These are phyloP conservation scores for Ophiostoma ulmi DNA, from an alignment of 2,329 filamentous ascomycete species.

Conservation along the genomic window DNA sequence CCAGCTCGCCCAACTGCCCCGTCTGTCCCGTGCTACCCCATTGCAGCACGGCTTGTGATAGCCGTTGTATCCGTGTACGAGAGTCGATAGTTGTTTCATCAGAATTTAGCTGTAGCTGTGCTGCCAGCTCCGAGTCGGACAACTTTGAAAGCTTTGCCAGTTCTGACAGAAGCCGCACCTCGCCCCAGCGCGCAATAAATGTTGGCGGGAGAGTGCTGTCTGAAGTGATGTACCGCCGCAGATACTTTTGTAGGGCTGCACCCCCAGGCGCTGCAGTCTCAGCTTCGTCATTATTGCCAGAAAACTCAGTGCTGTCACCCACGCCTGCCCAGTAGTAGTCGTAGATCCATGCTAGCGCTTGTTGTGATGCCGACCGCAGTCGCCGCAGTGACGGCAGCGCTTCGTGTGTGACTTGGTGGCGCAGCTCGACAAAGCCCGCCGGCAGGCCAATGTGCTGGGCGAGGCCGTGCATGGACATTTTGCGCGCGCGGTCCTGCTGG, in stretches of 20 bases:
- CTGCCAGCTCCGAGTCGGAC: neutral
- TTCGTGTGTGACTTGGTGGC: slow-evolving; percentile 87
- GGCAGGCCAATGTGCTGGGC: slow-evolving; percentile 65
- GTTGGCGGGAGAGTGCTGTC: neutral
- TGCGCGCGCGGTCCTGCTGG: slow-evolving; percentile 61
- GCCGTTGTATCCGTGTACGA: neutral
- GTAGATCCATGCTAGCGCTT: slow-evolving; percentile 82
- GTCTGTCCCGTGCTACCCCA: slow-evolving; percentile 21
- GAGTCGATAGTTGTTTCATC: slow-evolving; percentile 23
- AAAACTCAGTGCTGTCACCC: slow-evolving; percentile 4
- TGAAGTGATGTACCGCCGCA: neutral
- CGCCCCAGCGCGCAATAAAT: slow-evolving; percentile 25
- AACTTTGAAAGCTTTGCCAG: slow-evolving; percentile 16
- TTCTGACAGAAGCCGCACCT: slow-evolving; percentile 18
- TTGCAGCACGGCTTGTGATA: slow-evolving; percentile 31
- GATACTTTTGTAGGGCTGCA: neutral
- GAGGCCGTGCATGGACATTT: slow-evolving; percentile 67
- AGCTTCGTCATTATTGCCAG: slow-evolving; percentile 15
- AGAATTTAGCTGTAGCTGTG: neutral
- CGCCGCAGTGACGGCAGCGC: slow-evolving; percentile 72
- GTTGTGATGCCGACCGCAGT: slow-evolving; percentile 62
- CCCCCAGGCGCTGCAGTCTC: neutral
- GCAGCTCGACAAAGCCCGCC: slow-evolving; percentile 77
- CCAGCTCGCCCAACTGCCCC: neutral
- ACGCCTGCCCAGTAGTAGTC: slow-evolving; percentile 72